Percentiles rank a stretch among this genome's conserved stretches.
Conservation (phyloP, 108 stramenopile genomes). For the Cyclostephanos invisitatus region DNA sequence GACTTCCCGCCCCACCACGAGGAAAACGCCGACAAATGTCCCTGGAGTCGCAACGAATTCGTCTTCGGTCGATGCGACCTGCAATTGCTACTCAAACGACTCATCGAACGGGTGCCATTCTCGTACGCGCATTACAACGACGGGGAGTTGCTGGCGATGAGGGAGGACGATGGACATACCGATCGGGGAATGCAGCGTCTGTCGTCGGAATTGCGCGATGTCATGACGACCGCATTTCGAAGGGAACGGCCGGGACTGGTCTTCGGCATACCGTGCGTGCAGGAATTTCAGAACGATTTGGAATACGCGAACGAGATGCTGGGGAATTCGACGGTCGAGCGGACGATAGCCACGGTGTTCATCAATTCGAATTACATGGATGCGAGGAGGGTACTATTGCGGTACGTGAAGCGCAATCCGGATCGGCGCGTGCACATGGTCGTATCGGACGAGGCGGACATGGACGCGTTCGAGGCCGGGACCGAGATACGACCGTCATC, state of each 20-base stretch:
- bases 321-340: no score
- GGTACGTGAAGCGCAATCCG: not conserved
- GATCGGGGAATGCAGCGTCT: conserved; percentile 6
- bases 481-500: no score
- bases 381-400: no score
- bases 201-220: not conserved
- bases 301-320: not conserved
- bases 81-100: not conserved
- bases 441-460: not conserved
- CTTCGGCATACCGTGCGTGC: not conserved
- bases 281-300: not conserved
- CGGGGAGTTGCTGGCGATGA: conserved; percentile 3
- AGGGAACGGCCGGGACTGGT: not conserved
- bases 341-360: no score
- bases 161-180: not conserved
- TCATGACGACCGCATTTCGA: not conserved
- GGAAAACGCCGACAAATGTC: not conserved
- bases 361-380: no score
- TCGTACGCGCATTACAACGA: conserved; percentile 8
- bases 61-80: not conserved
- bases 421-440: conserved; percentile 11
- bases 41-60: not conserved
- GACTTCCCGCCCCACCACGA: no score
- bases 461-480: not conserved
- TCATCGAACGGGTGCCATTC: not conserved